Base-by-base conservation (phyloP, 2,329 filamentous ascomycete species). In the Dothiorella sarmentorum region DNA sequence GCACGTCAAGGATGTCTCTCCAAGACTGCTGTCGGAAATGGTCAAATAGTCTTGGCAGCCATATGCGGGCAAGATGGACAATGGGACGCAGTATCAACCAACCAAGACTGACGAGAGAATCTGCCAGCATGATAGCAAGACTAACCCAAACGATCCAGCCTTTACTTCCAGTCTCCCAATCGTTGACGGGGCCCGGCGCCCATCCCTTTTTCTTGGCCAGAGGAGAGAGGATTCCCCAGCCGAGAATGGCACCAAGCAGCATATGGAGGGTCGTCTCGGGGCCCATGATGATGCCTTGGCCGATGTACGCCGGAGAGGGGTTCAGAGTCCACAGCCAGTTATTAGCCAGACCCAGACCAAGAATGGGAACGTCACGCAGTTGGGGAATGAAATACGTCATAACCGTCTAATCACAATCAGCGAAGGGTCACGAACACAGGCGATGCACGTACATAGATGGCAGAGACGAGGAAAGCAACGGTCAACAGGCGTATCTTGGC, bases 91-190 rank as follows among this genome's bases (percentile, higher is more conserved):
- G 63, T 1, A 89, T 78, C 38, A 97, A 82, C 79, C 92, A 91
- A 1, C 88, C 85, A 9, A 99, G 82, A 66, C 89, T 97, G 62
- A 97, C 83, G 3, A 99, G 81, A 0, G 93, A 91, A 73, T 99
- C 94, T 20, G 90, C 90, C 24, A 99, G 81, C 94, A 99, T 99
- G 64, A 99, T 97, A 3, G 94, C 90, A 27, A 99, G 78, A 31
- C 91, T 96, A 2, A 96, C 81, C 94, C 94, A 99, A 0, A 99
- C 90, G 61, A 99, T 97, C 94, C 94, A 99, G 37, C 93, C 94
- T 75, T 97, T 97, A 71, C 91, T 96, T 9, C 94, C 94, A 15
- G 81, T 85, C 60, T 93, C 89, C 94, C 94, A 99, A 71, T 96
- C 89, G 58, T 85, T 82, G 0, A 97, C 90, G 1, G 86, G 81